Evolutionary conservation across 257 asterid species (phyloP), one percentile per base, ranked within the genome.

Genomic region (Craterostigma plantagineum): DNA sequence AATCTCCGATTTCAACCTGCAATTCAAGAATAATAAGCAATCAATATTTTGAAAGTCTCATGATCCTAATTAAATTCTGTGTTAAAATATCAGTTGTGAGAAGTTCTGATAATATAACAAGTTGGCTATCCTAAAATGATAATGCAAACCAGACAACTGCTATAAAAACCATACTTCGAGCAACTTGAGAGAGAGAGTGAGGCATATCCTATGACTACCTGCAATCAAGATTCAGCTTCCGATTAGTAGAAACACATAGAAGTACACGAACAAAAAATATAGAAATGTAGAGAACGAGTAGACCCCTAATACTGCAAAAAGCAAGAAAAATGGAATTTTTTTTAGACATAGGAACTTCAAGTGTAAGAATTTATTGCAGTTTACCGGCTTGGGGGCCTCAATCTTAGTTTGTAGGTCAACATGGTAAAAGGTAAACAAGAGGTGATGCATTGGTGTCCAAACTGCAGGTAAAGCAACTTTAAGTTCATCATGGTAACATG

Each of bases 361-460:
- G 9, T 11, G 45, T 17, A 41, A 41, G 13, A 14, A 41, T 35
- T 34, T 33, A 35, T 27, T 38, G 43, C 58, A 50, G 70, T 91
- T 90, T 64, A 83, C 99, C 16, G 99, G 95, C 63, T 83, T 90
- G 38, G 94, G 94, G 46, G 81, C 92, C 79, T 90, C 99, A 47
- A 79, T 72, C 66, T 90, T 90, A 12, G 93, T 77, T 68, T 83
- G 95, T 49, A 90, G 99, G 63, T 90, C 99, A 58, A 90, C 80
- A 52, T 83, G 99, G 69, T 60, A 83, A 65, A 83, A 83, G 45
- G 99, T 90, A 61, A 90, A 90, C 66, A 90, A 65, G 47, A 90
- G 91, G 75, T 90, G 99, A 70, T 83, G 99, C 53, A 60, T 49
- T 16, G 99, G 95, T 18, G 91, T 69, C 94, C 95, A 83, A 55